Evolutionary conservation across 805 yeast genomes (phyloP), one percentile per base, ranked within the genome.

Genomic region (Cyberlindnera euphorbiiphila): DNA sequence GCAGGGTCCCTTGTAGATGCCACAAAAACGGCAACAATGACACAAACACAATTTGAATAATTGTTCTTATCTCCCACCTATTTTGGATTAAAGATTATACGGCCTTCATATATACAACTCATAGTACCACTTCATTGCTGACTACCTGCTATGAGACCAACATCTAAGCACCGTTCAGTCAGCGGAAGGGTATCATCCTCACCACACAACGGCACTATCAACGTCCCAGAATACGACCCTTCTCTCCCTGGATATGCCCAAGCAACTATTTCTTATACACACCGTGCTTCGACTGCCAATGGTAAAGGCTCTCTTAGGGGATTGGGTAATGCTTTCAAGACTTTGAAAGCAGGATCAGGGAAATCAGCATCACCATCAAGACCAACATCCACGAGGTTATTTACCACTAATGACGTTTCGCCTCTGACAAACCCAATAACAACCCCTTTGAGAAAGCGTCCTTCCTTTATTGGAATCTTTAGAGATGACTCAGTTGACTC

Each of bases 191-290:
- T 17, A 11, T 10, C 29, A 9, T 10, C 6, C 24, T 24, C 24
- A 17, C 22, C 20, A n/a, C 14, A 18, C 18, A 18, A 4, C 21
- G n/a, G n/a, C 17, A 14, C 18, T 20, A 16, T 18, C 25, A 15
- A 11, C 13, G 17, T 17, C 14, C 29, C 33, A 4, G 13, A n/a
- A 4, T 30, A 29, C 26, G 17, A 39, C 23, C 38, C 39, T n/a
- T 31, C 39, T 3, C 29, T 39, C 20, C 43, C 43, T 6, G 16
- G 34, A 16, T 39, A 39, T 24, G 43, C 43, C 4, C 43, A 39
- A 24, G 2, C 36, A 6, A 39, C 43, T 6, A 23, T 39, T 17
- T 6, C 43, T 15, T 24, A 34, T 21, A 20, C 34, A 4, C 43
- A 32, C 18, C 31, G 39, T 15, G 14, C 31, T 5, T 22, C 24